phyloP scores from a whole-genome alignment of 495 filamentous ascomycete species.

The Xylaria bambusicola region DNA sequence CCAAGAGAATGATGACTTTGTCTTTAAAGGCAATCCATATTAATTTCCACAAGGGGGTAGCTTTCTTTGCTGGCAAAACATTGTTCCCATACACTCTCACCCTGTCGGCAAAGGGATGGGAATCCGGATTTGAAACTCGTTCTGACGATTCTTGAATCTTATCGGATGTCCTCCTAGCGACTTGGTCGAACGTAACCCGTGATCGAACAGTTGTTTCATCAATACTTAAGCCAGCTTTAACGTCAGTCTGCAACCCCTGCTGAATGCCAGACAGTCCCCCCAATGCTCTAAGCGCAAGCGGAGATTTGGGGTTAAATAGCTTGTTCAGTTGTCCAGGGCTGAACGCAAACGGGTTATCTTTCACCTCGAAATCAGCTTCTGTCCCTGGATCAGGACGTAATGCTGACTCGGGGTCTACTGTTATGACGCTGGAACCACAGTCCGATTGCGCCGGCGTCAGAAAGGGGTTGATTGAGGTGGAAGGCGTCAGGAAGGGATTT shows the following conservation, averaged over 20 bases:
- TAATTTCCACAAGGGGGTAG: slow-evolving; percentile 68
- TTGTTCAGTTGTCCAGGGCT: slow-evolving; percentile 80
- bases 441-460: slow-evolving; percentile 29
- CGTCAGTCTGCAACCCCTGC: slow-evolving; percentile 72
- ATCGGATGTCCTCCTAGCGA: slow-evolving; percentile 24
- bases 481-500: slow-evolving; percentile 33
- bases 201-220: slow-evolving; percentile 70
- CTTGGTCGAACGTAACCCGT: slow-evolving; percentile 72
- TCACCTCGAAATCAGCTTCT: slow-evolving; percentile 70
- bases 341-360: slow-evolving; percentile 80
- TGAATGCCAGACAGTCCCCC: slow-evolving; percentile 77
- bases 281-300: slow-evolving; percentile 74
- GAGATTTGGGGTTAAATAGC: slow-evolving; percentile 77
- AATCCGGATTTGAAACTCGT: slow-evolving; percentile 16
- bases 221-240: slow-evolving; percentile 66
- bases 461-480: slow-evolving; percentile 28
- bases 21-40: slow-evolving; percentile 86
- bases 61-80: slow-evolving; percentile 67
- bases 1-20: slow-evolving; percentile 78
- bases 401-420: slow-evolving; percentile 25
- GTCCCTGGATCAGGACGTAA: slow-evolving; percentile 64
- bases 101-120: slow-evolving; percentile 51
- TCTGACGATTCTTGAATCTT: slow-evolving; percentile 20
- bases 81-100: slow-evolving; percentile 71
- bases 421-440: slow-evolving; percentile 28